These are phyloP conservation scores for Metschnikowia borealis DNA, from an alignment of 805 yeast species.

Conservation along the genomic window DNA sequence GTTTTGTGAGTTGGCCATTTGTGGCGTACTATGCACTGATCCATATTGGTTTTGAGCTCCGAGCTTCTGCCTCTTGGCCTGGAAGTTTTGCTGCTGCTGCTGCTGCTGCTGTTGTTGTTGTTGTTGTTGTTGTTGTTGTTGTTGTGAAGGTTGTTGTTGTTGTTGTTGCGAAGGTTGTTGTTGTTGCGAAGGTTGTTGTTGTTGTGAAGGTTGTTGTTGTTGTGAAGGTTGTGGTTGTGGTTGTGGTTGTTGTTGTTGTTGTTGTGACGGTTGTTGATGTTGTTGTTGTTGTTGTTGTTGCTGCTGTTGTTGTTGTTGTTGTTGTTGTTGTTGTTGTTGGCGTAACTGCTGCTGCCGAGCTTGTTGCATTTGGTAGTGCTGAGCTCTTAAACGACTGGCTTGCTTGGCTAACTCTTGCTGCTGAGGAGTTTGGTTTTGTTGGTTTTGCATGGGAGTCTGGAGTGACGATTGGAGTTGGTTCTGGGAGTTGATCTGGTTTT, in stretches of 20 bases:
- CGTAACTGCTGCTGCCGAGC: constrained; percentile 14
- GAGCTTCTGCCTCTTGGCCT: constrained; percentile 16
- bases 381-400: constrained; percentile 14
- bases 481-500: neutral
- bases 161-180: constrained; percentile 12
- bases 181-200: constrained; percentile 10
- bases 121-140: constrained; percentile 12
- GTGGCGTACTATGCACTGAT: constrained; percentile 9
- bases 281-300: constrained; percentile 7
- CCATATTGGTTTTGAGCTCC: constrained; percentile 9
- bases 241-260: constrained; percentile 13
- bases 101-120: constrained; percentile 8
- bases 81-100: constrained; percentile 8
- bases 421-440: constrained; percentile 8
- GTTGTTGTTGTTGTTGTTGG: constrained; percentile 13
- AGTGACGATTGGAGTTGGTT: neutral
- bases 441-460: neutral
- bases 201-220: constrained; percentile 5
- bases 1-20: constrained; percentile 11
- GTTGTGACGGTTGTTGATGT: constrained; percentile 8
- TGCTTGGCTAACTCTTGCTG: constrained; percentile 14
- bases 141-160: no score
- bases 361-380: constrained; percentile 16
- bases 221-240: constrained; percentile 6
- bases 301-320: constrained; percentile 10